Evolutionary conservation across 2,329 filamentous ascomycete genomes (phyloP).

Genomic region (Colletotrichum nymphaeae): DNA sequence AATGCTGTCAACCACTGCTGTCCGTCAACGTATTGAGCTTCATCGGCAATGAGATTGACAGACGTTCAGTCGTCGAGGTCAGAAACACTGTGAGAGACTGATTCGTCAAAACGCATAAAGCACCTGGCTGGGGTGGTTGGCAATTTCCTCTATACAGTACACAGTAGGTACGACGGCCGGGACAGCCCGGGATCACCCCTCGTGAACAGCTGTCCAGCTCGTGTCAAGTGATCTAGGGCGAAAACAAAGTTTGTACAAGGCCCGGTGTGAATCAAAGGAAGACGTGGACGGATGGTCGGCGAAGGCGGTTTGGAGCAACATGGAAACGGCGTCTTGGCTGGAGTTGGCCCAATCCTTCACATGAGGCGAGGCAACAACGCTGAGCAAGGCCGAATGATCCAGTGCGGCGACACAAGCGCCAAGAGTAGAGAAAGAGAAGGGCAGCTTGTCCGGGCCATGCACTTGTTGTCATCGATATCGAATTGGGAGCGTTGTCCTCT

Average conservation of each 20-base stretch:
- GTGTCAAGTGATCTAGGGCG: slow-evolving; percentile 28
- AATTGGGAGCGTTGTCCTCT: background rate
- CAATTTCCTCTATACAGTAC: background rate
- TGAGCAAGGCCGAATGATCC: background rate
- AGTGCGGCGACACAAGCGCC: slow-evolving; percentile 8
- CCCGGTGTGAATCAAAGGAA: background rate
- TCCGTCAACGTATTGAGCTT: background rate
- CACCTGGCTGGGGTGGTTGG: background rate
- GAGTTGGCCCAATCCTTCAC: background rate
- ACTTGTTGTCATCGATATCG: background rate
- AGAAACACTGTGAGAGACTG: background rate
- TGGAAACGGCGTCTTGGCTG: slow-evolving; percentile 10
- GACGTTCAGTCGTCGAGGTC: background rate
- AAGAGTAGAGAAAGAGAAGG: background rate
- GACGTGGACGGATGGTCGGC: background rate
- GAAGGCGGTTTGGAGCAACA: background rate
- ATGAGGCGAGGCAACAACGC: background rate
- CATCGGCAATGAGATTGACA: background rate
- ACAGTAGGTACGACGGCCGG: background rate
- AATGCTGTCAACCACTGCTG: no score
- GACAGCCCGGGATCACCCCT: background rate
- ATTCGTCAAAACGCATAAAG: slow-evolving; percentile 1
- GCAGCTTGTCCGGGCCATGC: slow-evolving; percentile 8
- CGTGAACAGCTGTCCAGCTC: slow-evolving; percentile 7
- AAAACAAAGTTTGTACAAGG: slow-evolving; percentile 23